These are phyloP conservation scores for Pichia rugopelliculosa DNA, from an alignment of 805 yeast genomes.

Conservation along the genomic window DNA sequence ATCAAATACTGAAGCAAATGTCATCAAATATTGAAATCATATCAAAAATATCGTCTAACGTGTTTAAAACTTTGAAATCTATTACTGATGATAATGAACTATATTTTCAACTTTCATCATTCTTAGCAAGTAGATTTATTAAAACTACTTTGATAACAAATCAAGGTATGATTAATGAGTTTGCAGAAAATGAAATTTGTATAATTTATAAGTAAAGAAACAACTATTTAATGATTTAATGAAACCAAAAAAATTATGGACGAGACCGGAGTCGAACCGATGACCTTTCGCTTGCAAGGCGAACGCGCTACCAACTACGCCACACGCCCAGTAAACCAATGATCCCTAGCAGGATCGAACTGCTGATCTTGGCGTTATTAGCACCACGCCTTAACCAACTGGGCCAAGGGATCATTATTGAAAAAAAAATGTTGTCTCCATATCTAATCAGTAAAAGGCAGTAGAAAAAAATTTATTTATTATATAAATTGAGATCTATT, in stretches of 20 bases:
- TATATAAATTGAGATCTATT: no score
- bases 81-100: neutral
- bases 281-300: constrained; percentile 79
- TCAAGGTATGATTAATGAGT: neutral
- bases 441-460: no score
- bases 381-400: constrained; percentile 40
- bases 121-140: neutral
- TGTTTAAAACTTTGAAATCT: no score
- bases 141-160: neutral
- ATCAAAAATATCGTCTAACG: neutral
- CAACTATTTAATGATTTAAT: no score
- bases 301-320: constrained; percentile 81
- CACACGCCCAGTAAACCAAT: constrained; percentile 61
- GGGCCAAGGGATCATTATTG: constrained; percentile 33
- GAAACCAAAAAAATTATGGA: constrained; percentile 37
- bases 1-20: no score
- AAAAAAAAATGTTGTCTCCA: neutral
- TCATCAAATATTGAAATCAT: neutral
- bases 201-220: neutral
- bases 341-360: constrained; percentile 88
- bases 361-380: constrained; percentile 58
- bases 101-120: neutral
- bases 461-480: no score
- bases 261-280: constrained; percentile 75
- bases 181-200: neutral